Evolutionary conservation across 2,329 filamentous ascomycete species (phyloP), one percentile per base, ranked within the genome.

Genomic region (Colletotrichum spinosum): DNA sequence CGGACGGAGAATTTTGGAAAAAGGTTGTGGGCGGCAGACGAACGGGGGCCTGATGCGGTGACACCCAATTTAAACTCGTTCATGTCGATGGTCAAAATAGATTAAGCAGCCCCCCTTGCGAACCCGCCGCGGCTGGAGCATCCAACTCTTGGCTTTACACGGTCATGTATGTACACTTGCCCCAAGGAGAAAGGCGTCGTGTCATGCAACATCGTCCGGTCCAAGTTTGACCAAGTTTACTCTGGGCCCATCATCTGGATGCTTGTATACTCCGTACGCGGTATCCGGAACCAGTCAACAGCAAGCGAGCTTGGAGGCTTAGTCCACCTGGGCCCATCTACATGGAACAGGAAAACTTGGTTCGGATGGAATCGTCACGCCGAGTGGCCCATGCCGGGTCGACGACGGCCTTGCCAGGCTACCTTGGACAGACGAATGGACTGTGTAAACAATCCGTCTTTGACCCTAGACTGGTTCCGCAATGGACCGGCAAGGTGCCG

Each of bases 61-160:
- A 49, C 33, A 39, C 55, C 44, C 58, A 53, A 59, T 53, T 53
- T 59, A 63, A 63, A 54, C 53, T 63, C 4, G 25, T 35, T 42
- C 38, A 63, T 59, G 17, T 58, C 15, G 48, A 63, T 48, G 53
- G 54, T 37, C 60, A 39, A 44, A 41, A 53, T 48, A 59, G 10
- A 59, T 59, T 63, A 59, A 59, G 3, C 37, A 11, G 35, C 25
- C 25, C 49, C 48, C 17, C 37, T 33, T 50, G 11, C n/a, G 8
- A 53, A 37, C 10, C 48, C 25, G 15, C 35, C 48, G 9, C 46
- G 35, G 59, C 49, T 59, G 42, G 60, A 34, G 41, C 60, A 15
- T 3, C 48, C 12, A 46, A n/a, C n/a, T 63, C 55, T 63, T 49
- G 48, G 60, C 48, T 58, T 50, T 5, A 25, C 25, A 25, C 25